Evolutionary conservation across 495 filamentous ascomycete genomes (phyloP).

Genomic region (Penicillium manginii): DNA sequence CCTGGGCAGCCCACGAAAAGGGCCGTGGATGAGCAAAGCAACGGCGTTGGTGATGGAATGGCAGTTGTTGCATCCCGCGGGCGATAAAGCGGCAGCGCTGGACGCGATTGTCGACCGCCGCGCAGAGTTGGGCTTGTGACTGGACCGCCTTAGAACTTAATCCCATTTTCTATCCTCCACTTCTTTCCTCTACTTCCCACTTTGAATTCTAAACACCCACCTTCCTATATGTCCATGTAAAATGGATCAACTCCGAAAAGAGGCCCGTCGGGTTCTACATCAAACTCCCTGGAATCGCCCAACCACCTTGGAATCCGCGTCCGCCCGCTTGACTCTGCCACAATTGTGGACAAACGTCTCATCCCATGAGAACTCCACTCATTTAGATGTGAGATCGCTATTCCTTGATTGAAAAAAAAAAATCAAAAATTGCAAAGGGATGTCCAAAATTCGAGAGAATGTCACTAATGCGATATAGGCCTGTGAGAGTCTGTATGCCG

Average conservation of each 20-base stretch:
- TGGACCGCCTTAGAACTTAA: neutral
- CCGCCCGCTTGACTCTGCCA: slow-evolving; percentile 17
- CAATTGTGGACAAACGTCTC: slow-evolving; percentile 39
- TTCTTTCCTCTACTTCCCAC: neutral
- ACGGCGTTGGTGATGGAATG: slow-evolving; percentile 75
- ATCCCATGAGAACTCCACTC: slow-evolving; percentile 22
- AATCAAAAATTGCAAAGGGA: slow-evolving; percentile 5
- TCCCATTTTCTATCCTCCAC: slow-evolving; percentile 4
- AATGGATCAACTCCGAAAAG: slow-evolving; percentile 42
- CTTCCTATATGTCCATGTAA: neutral
- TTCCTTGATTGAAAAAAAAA: neutral
- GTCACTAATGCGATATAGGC: slow-evolving; percentile 20
- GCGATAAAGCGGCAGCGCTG: slow-evolving; percentile 63
- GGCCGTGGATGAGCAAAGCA: slow-evolving; percentile 78
- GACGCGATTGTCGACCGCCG: slow-evolving; percentile 61
- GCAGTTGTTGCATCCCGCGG: slow-evolving; percentile 80
- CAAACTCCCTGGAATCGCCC: slow-evolving; percentile 17
- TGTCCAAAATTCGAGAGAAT: neutral
- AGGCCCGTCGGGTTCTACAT: slow-evolving; percentile 33
- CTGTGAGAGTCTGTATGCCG: slow-evolving; percentile 38
- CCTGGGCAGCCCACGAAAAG: slow-evolving; percentile 60
- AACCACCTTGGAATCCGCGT: slow-evolving; percentile 3
- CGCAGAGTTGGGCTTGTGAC: slow-evolving; percentile 58
- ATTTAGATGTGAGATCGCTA: slow-evolving; percentile 26
- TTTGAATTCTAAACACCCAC: neutral